phyloP scores from a whole-genome alignment of 2,329 filamentous ascomycete genomes.

The Albifimbria verrucaria region DNA sequence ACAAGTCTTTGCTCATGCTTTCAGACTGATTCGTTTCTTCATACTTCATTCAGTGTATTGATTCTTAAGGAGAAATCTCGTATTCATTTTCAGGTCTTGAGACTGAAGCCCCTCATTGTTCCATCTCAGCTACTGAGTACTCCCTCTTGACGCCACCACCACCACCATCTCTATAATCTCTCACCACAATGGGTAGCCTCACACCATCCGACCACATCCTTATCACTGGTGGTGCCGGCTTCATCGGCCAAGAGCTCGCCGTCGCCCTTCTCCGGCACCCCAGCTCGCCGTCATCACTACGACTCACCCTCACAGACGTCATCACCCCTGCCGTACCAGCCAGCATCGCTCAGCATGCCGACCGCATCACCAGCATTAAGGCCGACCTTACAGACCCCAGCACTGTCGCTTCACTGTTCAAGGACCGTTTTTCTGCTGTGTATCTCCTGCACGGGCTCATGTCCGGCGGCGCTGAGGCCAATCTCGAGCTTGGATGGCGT shows the following conservation, averaged over 20 bases:
- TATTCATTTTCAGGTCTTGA: no score
- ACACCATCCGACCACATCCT: conserved; percentile 37
- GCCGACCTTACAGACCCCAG: conserved; percentile 19
- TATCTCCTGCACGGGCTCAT: conserved; percentile 64
- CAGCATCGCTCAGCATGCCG: conserved; percentile 24
- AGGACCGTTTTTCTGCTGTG: conserved; percentile 37
- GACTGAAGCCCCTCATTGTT: no score
- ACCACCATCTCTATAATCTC: not conserved
- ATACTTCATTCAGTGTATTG: not conserved
- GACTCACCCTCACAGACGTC: conserved; percentile 56
- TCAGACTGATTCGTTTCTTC: not conserved
- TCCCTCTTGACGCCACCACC: not conserved
- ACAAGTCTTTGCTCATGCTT: not conserved
- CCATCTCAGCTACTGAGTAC: no score
- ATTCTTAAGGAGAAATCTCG: no score
- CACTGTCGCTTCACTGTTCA: conserved; percentile 23
- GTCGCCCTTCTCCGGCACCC: conserved; percentile 42
- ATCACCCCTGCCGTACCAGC: conserved; percentile 46
- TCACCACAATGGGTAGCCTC: not conserved
- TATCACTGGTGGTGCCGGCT: conserved; percentile 62
- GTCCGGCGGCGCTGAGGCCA: conserved; percentile 58
- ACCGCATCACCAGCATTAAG: conserved; percentile 18
- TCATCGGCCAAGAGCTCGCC: conserved; percentile 61
- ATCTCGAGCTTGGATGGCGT: conserved; percentile 50
- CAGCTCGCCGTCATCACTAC: conserved; percentile 28